These are phyloP conservation scores for Colletotrichum higginsianum DNA, from an alignment of 2,329 filamentous ascomycete species.

Conservation along the genomic window DNA sequence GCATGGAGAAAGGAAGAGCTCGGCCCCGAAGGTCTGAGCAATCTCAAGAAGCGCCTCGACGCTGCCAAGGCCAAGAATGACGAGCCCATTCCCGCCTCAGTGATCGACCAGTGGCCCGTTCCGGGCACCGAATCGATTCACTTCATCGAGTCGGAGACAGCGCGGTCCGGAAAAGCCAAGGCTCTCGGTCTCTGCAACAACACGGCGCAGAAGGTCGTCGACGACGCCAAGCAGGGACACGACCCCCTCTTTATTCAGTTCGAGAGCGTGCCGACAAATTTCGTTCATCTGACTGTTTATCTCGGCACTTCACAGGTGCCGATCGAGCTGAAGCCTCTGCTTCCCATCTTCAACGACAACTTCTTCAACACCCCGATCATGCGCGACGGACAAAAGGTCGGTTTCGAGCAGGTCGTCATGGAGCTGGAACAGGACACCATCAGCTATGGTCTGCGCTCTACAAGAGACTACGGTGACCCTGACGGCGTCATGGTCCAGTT, in stretches of 20 bases:
- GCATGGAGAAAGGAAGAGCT: slow-evolving; percentile 84
- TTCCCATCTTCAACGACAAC: slow-evolving; percentile 88
- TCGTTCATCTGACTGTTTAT: slow-evolving; percentile 87
- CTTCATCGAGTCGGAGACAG: slow-evolving; percentile 91
- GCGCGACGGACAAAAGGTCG: slow-evolving; percentile 81
- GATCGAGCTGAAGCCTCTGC: slow-evolving; percentile 85
- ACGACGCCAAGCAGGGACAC: slow-evolving; percentile 72
- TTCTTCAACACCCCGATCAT: slow-evolving; percentile 95
- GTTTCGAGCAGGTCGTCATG: slow-evolving; percentile 93
- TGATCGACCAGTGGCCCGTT: slow-evolving; percentile 87
- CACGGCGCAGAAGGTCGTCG: slow-evolving; percentile 81
- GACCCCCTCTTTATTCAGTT: slow-evolving; percentile 96
- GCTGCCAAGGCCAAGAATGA: slow-evolving; percentile 91
- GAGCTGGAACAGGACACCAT: slow-evolving; percentile 93
- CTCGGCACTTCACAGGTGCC: slow-evolving; percentile 85
- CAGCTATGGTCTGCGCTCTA: slow-evolving; percentile 81
- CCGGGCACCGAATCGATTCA: slow-evolving; percentile 92
- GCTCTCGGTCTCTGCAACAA: slow-evolving; percentile 78
- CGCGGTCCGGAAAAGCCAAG: slow-evolving; percentile 84
- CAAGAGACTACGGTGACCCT: slow-evolving; percentile 78
- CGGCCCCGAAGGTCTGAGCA: slow-evolving; percentile 84
- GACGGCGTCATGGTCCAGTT: slow-evolving; percentile 88
- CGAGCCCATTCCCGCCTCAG: slow-evolving; percentile 82
- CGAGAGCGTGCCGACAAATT: slow-evolving; percentile 93
- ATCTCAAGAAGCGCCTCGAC: slow-evolving; percentile 82